phyloP scores from a whole-genome alignment of 2,329 filamentous ascomycete species.

The Penicillium sp. region DNA sequence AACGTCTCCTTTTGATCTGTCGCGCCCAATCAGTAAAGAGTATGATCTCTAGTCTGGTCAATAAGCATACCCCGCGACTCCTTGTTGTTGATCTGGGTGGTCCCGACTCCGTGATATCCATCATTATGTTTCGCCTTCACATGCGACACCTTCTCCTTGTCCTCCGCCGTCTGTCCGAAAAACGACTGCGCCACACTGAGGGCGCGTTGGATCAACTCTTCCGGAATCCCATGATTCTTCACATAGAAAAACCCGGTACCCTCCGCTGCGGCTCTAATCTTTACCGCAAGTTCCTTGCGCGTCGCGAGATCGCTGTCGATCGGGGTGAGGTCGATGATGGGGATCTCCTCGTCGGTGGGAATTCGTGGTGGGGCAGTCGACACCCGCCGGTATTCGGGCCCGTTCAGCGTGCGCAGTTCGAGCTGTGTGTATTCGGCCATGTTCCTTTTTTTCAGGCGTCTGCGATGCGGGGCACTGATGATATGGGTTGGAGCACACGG shows the following conservation, averaged over 20 bases:
- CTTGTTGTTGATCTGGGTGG: slow-evolving; percentile 37
- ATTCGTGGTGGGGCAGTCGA: slow-evolving; percentile 47
- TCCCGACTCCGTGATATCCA: slow-evolving; percentile 48
- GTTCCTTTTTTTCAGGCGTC: background rate
- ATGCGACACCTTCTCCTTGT: slow-evolving; percentile 46
- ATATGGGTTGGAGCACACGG: background rate
- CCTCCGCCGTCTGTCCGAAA: slow-evolving; percentile 53
- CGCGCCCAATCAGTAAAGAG: background rate
- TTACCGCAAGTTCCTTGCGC: slow-evolving; percentile 46
- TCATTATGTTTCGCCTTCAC: slow-evolving; percentile 51
- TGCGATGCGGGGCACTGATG: background rate
- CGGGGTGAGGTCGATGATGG: slow-evolving; percentile 57
- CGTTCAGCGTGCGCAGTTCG: slow-evolving; percentile 52
- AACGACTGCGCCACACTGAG: slow-evolving; percentile 40
- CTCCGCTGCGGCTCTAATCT: slow-evolving; percentile 53
- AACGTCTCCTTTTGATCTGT: slow-evolving; percentile 59
- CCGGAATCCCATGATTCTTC: slow-evolving; percentile 54
- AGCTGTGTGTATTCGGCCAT: slow-evolving; percentile 41
- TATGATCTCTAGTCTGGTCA: background rate
- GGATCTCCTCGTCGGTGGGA: slow-evolving; percentile 54
- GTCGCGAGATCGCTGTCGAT: slow-evolving; percentile 43
- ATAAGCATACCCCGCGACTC: slow-evolving; percentile 35
- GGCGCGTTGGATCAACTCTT: slow-evolving; percentile 28
- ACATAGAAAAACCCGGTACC: slow-evolving; percentile 63
- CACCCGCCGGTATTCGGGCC: slow-evolving; percentile 51